A percentile compares a stretch with the other conserved stretches of the same genome.
These are phyloP conservation scores for Meyerozyma elateridarum DNA, from an alignment of 1,139 yeast genomes.

Conservation along the genomic window DNA sequence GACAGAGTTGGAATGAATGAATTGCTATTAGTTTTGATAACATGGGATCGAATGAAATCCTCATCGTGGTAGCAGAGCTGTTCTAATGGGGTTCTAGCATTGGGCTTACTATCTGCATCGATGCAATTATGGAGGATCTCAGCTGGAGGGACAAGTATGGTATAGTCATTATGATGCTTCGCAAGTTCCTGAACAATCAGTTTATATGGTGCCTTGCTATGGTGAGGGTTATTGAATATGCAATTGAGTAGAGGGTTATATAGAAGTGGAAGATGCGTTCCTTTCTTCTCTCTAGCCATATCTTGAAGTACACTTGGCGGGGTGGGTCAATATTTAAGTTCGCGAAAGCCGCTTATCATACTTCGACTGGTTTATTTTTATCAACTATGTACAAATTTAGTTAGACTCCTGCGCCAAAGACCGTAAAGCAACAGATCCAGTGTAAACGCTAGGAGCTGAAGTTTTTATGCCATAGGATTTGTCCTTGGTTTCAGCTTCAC, in stretches of 20 bases:
- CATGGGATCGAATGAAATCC: constrained; percentile 70
- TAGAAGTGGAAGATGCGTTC: constrained; percentile 33
- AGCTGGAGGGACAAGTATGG: constrained; percentile 61
- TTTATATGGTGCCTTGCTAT: constrained; percentile 46
- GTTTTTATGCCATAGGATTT: neutral
- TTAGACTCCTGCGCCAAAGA: constrained; percentile 31
- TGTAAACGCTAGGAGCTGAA: constrained; percentile 19
- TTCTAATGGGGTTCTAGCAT: constrained; percentile 32
- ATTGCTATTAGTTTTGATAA: constrained; percentile 37
- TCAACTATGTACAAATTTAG: constrained; percentile 10
- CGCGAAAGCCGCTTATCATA: no score
- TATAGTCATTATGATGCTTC: constrained; percentile 41
- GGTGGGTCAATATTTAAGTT: no score
- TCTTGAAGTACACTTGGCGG: no score
- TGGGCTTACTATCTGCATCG: constrained; percentile 41
- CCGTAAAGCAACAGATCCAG: constrained; percentile 38
- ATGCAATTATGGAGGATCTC: constrained; percentile 43
- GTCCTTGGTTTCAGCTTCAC: neutral
- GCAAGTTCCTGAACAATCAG: constrained; percentile 41
- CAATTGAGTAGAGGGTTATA: constrained; percentile 65
- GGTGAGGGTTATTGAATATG: constrained; percentile 62
- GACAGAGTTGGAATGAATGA: constrained; percentile 38
- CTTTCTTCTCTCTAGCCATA: constrained; percentile 1
- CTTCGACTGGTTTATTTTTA: no score
- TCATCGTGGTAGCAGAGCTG: constrained; percentile 57